Conservation (phyloP, 805 yeast species). For the Cyberlindnera maclurae region DNA sequence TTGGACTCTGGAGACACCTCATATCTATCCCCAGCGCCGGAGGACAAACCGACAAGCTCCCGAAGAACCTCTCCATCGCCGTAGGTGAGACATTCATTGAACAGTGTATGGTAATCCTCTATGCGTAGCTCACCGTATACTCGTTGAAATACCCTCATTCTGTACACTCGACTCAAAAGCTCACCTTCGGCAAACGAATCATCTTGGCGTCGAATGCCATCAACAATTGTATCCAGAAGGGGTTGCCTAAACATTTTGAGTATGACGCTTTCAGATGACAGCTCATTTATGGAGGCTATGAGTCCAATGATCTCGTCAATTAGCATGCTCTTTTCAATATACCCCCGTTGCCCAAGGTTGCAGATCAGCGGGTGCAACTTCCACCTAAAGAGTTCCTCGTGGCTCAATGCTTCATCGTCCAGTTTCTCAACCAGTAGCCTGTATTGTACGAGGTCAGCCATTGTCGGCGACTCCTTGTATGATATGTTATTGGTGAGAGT, state of each 20-base stretch:
- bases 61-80: slow-evolving; percentile 1
- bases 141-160: neutral
- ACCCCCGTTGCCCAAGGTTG: neutral
- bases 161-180: neutral
- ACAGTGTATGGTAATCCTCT: slow-evolving; percentile 10
- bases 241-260: slow-evolving; percentile 6
- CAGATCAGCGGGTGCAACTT: neutral
- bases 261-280: neutral
- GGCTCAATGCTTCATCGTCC: too few relatives aligned
- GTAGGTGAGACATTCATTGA: slow-evolving; percentile 1
- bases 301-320: too few relatives aligned
- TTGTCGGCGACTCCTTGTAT: too few relatives aligned
- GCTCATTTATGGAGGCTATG: too few relatives aligned
- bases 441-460: too few relatives aligned
- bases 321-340: neutral
- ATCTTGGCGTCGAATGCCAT: slow-evolving; percentile 1
- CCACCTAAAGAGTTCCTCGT: neutral
- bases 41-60: neutral
- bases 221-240: slow-evolving; percentile 4
- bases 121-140: slow-evolving; percentile 1
- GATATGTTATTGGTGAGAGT: too few relatives aligned
- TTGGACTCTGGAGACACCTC: neutral
- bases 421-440: too few relatives aligned
- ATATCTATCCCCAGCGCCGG: neutral
- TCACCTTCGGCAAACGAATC: neutral